These are phyloP conservation scores for Mycena capillaripes DNA, from an alignment of 768 basidiomycete species.

Conservation along the genomic window DNA sequence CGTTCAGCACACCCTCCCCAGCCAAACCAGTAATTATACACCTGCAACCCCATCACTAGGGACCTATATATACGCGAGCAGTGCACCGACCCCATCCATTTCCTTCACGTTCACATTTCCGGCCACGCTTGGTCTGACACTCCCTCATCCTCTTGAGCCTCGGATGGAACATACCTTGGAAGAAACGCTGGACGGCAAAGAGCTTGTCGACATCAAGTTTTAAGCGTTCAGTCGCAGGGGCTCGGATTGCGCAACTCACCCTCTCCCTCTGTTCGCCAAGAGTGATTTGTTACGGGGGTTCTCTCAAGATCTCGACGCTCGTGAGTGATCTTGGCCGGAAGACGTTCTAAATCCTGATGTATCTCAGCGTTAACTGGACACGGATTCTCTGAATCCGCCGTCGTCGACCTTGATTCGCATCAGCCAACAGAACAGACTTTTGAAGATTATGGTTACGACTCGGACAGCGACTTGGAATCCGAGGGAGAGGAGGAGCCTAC, in stretches of 20 bases:
- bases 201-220: conserved; percentile 39
- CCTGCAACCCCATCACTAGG: too few relatives aligned
- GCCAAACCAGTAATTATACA: too few relatives aligned
- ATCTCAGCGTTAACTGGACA: conserved; percentile 30
- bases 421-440: conserved; percentile 10
- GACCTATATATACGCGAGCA: conserved; percentile 11
- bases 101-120: conserved; percentile 9
- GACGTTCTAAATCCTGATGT: neutral
- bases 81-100: conserved; percentile 3
- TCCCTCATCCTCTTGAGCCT: neutral
- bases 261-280: conserved; percentile 36
- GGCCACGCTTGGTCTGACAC: neutral
- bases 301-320: conserved; percentile 29
- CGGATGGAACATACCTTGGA: conserved; percentile 32
- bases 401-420: conserved; percentile 20
- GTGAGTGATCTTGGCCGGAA: conserved; percentile 20
- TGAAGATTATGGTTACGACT: conserved; percentile 35
- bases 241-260: conserved; percentile 15
- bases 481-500: conserved; percentile 1
- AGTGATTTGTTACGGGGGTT: conserved; percentile 34
- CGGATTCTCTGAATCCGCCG: conserved; percentile 20
- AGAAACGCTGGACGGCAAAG: conserved; percentile 31
- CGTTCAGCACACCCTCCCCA: neutral
- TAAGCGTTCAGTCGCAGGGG: conserved; percentile 39
- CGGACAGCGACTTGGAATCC: conserved; percentile 41